Percentiles rank a stretch among this genome's conserved stretches.
phyloP scores from a whole-genome alignment of 2,329 filamentous ascomycete species.

The Trichoderma breve region DNA sequence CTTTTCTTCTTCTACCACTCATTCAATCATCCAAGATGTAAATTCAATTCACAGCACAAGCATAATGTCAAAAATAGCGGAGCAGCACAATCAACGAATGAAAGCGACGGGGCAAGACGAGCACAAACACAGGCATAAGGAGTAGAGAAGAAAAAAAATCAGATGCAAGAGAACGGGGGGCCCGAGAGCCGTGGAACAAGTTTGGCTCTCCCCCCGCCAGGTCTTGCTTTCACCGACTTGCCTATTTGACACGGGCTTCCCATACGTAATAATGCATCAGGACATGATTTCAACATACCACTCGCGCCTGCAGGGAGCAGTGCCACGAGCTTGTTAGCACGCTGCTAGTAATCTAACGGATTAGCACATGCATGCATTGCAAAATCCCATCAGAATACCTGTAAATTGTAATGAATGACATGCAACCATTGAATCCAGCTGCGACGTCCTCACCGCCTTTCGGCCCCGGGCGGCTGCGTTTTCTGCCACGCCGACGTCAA shows the following conservation, averaged over 20 bases:
- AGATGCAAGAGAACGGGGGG: background rate
- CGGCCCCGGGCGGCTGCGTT: slow-evolving; percentile 7
- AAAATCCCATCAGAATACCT: background rate
- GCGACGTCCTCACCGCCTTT: slow-evolving; percentile 12
- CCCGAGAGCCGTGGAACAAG: background rate
- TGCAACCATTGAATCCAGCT: background rate
- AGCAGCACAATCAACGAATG: background rate
- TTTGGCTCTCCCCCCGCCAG: background rate
- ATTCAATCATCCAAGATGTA: slow-evolving; percentile 1
- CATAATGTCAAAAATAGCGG: slow-evolving; percentile 4
- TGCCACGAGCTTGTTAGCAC: background rate
- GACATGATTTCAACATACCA: background rate
- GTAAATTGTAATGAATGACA: background rate
- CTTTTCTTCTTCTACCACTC: background rate
- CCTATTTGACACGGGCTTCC: background rate
- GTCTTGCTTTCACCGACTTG: slow-evolving; percentile 5
- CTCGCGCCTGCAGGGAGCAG: background rate
- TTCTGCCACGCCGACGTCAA: slow-evolving; percentile 18
- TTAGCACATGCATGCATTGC: background rate
- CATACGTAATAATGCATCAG: background rate
- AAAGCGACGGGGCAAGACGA: background rate
- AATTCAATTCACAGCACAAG: background rate
- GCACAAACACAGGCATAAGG: background rate
- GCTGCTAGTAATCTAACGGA: background rate
- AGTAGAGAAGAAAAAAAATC: background rate